Evolutionary conservation across 2,329 filamentous ascomycete species (phyloP).

Genomic region (Pseudogymnoascus sp.): DNA sequence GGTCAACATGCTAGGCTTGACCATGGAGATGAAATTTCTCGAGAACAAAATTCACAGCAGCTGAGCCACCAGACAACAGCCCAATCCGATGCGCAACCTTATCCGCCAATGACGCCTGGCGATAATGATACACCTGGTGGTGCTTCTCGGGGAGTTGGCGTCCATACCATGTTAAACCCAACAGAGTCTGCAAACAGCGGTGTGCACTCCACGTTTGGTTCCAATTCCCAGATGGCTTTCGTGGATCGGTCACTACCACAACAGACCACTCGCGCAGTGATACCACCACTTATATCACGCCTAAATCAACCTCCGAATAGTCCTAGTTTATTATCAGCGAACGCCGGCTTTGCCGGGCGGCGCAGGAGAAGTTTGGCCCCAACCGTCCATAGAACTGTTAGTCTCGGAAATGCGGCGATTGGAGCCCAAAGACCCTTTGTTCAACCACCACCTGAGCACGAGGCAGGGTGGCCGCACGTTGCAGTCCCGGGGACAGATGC

Average conservation of each 20-base stretch:
- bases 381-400: constrained; percentile 50
- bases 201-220: background rate
- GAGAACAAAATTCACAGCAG: background rate
- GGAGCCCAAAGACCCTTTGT: background rate
- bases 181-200: constrained; percentile 7
- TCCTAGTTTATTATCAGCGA: background rate
- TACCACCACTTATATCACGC: background rate
- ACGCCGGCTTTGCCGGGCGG: background rate
- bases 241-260: background rate
- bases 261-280: background rate
- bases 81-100: constrained; percentile 15
- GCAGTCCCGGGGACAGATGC: constrained; percentile 34
- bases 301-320: background rate
- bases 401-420: constrained; percentile 38
- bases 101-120: constrained; percentile 19
- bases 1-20: background rate
- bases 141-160: constrained; percentile 28
- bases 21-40: background rate
- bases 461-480: constrained; percentile 34
- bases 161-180: constrained; percentile 32
- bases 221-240: background rate
- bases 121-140: constrained; percentile 13
- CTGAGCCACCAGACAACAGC: background rate
- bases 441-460: background rate
- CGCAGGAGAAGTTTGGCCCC: constrained; percentile 49